phyloP scores from a whole-genome alignment of 805 yeast species.

The Saccharomycopsis sp. region DNA sequence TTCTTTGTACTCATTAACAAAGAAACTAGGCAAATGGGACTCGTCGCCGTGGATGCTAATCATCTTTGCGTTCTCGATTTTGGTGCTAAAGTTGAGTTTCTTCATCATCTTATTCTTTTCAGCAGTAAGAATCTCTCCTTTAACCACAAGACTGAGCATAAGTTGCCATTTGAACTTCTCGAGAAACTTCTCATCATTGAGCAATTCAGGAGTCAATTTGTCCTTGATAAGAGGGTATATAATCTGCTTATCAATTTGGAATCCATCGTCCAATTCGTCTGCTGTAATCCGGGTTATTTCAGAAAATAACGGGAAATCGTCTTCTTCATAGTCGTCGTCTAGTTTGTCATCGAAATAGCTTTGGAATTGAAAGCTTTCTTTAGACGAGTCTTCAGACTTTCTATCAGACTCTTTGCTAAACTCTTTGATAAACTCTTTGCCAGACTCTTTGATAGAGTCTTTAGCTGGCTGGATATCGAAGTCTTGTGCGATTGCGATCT shows the following conservation, averaged over 20 bases:
- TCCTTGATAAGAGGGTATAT: slow-evolving; percentile 22
- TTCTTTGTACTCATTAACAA: slow-evolving; percentile 40
- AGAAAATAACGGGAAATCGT: slow-evolving; percentile 20
- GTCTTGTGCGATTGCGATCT: no score
- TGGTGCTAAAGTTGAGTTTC: slow-evolving; percentile 10
- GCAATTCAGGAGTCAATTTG: slow-evolving; percentile 22
- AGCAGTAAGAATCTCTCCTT: slow-evolving; percentile 89
- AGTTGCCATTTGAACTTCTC: slow-evolving; percentile 96
- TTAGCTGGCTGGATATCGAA: no score
- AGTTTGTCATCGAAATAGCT: background rate
- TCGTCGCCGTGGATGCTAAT: slow-evolving; percentile 17
- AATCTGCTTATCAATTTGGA: slow-evolving; percentile 40
- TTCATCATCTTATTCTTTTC: slow-evolving; percentile 71
- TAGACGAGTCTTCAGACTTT: background rate
- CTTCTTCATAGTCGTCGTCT: slow-evolving; percentile 29
- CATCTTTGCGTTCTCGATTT: slow-evolving; percentile 12
- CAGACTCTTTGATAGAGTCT: background rate
- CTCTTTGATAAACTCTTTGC: background rate
- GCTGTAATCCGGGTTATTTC: slow-evolving; percentile 34
- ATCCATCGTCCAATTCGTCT: slow-evolving; percentile 33
- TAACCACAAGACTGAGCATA: slow-evolving; percentile 81
- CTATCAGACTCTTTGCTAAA: background rate
- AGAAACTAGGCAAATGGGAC: slow-evolving; percentile 10
- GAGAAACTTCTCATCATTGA: slow-evolving; percentile 36
- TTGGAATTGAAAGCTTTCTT: background rate